These are phyloP conservation scores for Aspergillus jensenii DNA, from an alignment of 2,329 filamentous ascomycete species.

Conservation along the genomic window DNA sequence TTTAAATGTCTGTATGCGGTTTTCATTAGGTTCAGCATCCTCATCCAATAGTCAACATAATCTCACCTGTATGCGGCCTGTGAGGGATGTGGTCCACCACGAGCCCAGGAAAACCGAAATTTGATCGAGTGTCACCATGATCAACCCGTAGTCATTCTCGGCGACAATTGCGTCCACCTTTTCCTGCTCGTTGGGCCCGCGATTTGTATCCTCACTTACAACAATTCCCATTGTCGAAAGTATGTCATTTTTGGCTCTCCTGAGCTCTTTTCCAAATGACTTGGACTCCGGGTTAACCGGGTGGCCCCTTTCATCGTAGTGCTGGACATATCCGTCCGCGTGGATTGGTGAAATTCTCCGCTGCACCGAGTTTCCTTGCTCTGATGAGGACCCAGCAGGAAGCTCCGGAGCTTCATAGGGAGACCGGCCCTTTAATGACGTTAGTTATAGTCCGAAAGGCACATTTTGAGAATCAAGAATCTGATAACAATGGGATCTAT, in stretches of 20 bases:
- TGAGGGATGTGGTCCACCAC: slow-evolving; percentile 43
- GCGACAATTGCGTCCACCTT: slow-evolving; percentile 38
- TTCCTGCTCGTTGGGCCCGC: slow-evolving; percentile 37
- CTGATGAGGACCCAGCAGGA: slow-evolving; percentile 19
- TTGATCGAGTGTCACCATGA: slow-evolving; percentile 43
- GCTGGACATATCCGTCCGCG: slow-evolving; percentile 46
- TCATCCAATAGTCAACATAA: neutral
- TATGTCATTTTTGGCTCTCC: slow-evolving; percentile 52
- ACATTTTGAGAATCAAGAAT: neutral
- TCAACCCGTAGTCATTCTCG: slow-evolving; percentile 46
- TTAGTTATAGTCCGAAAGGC: slow-evolving; percentile 19
- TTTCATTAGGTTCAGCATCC: neutral
- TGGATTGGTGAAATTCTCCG: slow-evolving; percentile 28
- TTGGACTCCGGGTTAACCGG: slow-evolving; percentile 47
- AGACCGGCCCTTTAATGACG: slow-evolving; percentile 41
- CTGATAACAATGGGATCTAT: neutral
- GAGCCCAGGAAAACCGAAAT: slow-evolving; percentile 41
- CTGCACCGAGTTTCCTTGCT: slow-evolving; percentile 20
- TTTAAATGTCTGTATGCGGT: slow-evolving; percentile 35
- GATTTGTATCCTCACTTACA: slow-evolving; percentile 42
- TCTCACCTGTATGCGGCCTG: slow-evolving; percentile 40
- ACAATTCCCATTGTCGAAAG: slow-evolving; percentile 51
- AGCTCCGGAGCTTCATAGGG: slow-evolving; percentile 45
- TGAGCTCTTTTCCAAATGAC: slow-evolving; percentile 38
- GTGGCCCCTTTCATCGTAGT: slow-evolving; percentile 49